phyloP scores from a whole-genome alignment of 495 filamentous ascomycete species.

The Trichoderma orchidacearum region DNA sequence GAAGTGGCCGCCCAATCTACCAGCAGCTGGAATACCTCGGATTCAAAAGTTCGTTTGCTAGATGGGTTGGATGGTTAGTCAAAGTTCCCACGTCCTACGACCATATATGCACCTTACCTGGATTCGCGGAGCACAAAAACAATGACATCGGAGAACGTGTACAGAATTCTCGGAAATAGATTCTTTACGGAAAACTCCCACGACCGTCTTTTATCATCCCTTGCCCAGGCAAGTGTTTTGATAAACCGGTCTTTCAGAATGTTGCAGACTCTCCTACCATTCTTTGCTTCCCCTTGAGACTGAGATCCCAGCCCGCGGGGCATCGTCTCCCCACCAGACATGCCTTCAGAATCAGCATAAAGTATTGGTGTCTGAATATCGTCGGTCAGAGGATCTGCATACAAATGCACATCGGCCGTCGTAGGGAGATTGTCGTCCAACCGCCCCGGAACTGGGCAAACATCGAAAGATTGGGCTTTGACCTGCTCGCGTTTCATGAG shows the following conservation, averaged over 20 bases:
- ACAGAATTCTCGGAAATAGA: constrained; percentile 41
- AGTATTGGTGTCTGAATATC: constrained; percentile 29
- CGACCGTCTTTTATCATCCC: constrained; percentile 20
- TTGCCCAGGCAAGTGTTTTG: constrained; percentile 23
- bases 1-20: constrained; percentile 25
- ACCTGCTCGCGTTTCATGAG: constrained; percentile 26
- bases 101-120: constrained; percentile 17
- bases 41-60: constrained; percentile 19
- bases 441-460: constrained; percentile 20
- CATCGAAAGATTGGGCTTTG: constrained; percentile 9
- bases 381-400: constrained; percentile 40
- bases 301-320: constrained; percentile 14
- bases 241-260: background rate
- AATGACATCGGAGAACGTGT: constrained; percentile 39
- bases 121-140: constrained; percentile 36
- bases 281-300: constrained; percentile 2
- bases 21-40: constrained; percentile 24
- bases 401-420: constrained; percentile 51
- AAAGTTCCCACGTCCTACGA: too few species aligned
- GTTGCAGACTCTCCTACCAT: constrained; percentile 5
- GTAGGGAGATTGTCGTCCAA: constrained; percentile 35
- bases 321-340: constrained; percentile 33
- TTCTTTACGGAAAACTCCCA: constrained; percentile 28
- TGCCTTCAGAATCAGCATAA: constrained; percentile 45
- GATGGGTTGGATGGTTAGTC: too few species aligned